phyloP scores from a whole-genome alignment of 2,329 filamentous ascomycete genomes.

The Fusarium duplospermum region DNA sequence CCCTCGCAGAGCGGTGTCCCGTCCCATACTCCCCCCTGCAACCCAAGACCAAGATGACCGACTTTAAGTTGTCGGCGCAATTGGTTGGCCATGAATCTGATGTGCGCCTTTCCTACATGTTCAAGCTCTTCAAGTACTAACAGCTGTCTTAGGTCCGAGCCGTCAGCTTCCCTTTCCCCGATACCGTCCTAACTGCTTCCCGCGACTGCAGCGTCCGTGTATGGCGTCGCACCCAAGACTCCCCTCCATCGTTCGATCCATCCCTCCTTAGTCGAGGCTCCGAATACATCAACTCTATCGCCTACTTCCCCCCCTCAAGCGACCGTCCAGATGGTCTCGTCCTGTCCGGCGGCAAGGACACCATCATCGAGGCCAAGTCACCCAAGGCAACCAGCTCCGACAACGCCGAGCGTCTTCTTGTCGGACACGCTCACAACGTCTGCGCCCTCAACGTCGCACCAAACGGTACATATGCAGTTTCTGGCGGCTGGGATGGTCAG shows the following conservation, averaged over 20 bases:
- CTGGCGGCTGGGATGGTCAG: slow-evolving; percentile 92
- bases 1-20: slow-evolving; percentile 17
- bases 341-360: slow-evolving; percentile 89
- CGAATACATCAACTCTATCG: slow-evolving; percentile 87
- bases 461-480: slow-evolving; percentile 80
- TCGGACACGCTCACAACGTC: slow-evolving; percentile 89
- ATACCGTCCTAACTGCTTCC: slow-evolving; percentile 84
- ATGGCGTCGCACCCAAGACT: slow-evolving; percentile 77
- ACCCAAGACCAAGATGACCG: slow-evolving; percentile 62
- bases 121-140: slow-evolving; percentile 18
- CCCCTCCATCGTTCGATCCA: slow-evolving; percentile 79
- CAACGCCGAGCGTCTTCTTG: slow-evolving; percentile 85
- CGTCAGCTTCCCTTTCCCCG: slow-evolving; percentile 80
- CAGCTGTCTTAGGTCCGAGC: slow-evolving; percentile 77
- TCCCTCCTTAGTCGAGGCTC: slow-evolving; percentile 83
- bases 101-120: slow-evolving; percentile 65
- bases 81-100: slow-evolving; percentile 92
- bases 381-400: slow-evolving; percentile 74
- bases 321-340: slow-evolving; percentile 83
- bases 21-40: slow-evolving; percentile 49
- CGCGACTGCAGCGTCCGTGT: slow-evolving; percentile 90
- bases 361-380: slow-evolving; percentile 89
- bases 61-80: slow-evolving; percentile 94
- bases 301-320: slow-evolving; percentile 77
- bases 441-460: slow-evolving; percentile 85